These are phyloP conservation scores for Russula olivacea DNA, from an alignment of 768 basidiomycete species.

Conservation along the genomic window DNA sequence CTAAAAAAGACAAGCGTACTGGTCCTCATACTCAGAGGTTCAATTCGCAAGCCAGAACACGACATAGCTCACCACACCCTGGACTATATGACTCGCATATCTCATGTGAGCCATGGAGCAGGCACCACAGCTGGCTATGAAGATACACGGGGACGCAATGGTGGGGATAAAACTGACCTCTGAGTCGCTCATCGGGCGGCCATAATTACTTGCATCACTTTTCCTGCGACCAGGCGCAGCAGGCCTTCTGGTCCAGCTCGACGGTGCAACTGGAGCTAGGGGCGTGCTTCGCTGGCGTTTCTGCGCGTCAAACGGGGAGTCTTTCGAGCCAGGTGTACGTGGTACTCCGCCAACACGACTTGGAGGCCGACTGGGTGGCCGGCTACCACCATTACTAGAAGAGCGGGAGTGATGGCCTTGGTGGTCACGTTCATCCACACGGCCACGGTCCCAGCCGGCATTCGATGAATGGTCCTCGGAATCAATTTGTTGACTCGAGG, in stretches of 20 bases:
- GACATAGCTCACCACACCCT: not conserved
- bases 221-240: constrained; percentile 60
- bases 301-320: constrained; percentile 65
- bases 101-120: not conserved
- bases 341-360: constrained; percentile 51
- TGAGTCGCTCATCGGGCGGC: constrained; percentile 53
- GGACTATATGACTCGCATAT: not conserved
- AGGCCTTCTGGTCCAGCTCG: constrained; percentile 71
- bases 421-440: constrained; percentile 32
- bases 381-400: constrained; percentile 45
- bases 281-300: constrained; percentile 68
- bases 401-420: constrained; percentile 42
- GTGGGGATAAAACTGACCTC: constrained; percentile 48
- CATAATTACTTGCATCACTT: constrained; percentile 63
- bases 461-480: constrained; percentile 4
- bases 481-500: constrained; percentile 19
- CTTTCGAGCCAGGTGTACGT: constrained; percentile 38
- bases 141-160: not conserved
- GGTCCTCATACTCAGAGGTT: no score
- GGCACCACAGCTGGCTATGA: not conserved
- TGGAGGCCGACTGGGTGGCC: constrained; percentile 44
- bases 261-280: constrained; percentile 52
- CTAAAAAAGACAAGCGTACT: not conserved
- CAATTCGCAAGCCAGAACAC: not conserved
- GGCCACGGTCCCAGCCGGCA: constrained; percentile 39